These are phyloP conservation scores for Gastrodia elata DNA, from an alignment of 106 monocot genomes.

Conservation along the genomic window DNA sequence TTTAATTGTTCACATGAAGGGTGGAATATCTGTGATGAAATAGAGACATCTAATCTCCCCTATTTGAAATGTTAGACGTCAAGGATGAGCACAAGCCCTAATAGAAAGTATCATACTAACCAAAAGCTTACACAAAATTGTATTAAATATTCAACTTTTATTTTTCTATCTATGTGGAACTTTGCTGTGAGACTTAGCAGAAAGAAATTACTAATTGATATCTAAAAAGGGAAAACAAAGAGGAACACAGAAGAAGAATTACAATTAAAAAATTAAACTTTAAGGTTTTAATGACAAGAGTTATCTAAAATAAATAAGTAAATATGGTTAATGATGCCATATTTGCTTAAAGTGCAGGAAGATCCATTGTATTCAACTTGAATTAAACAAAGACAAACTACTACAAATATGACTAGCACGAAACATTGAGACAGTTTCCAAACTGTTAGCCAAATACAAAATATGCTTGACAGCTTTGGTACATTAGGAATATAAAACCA, in stretches of 20 bases:
- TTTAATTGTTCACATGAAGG: too few relatives aligned
- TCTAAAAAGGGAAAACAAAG: not conserved
- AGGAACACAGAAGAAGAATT: not conserved
- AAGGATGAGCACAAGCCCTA: not conserved
- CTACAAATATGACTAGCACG: not conserved
- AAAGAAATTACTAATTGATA: not conserved
- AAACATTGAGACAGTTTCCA: not conserved
- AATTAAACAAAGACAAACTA: not conserved
- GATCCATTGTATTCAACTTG: not conserved
- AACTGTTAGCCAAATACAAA: not conserved
- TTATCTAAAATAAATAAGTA: not conserved
- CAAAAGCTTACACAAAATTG: not conserved
- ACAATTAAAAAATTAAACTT: not conserved
- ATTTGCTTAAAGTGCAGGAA: not conserved
- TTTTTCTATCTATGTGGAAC: not conserved
- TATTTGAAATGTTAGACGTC: too few relatives aligned
- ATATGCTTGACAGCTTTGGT: not conserved
- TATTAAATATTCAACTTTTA: not conserved
- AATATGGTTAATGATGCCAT: not conserved
- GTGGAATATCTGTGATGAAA: not conserved
- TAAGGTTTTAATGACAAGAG: not conserved
- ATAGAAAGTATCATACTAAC: not conserved
- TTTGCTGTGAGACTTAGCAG: not conserved
- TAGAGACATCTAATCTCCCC: too few relatives aligned
- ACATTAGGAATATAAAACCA: not conserved